Conservation (phyloP, 495 filamentous ascomycete genomes). For the Neurospora sp. region DNA sequence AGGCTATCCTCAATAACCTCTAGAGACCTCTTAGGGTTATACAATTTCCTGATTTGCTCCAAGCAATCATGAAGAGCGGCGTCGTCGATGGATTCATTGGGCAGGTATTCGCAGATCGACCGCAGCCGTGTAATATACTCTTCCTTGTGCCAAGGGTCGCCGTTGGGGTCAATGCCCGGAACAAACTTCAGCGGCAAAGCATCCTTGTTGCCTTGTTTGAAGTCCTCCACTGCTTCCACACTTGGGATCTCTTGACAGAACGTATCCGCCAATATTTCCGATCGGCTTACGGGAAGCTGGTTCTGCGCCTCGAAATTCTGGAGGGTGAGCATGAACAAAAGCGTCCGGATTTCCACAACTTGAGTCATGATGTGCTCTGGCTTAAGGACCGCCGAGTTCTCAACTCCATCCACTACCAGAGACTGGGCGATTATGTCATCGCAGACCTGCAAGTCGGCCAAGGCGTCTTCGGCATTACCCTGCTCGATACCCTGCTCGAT, state of each 20-base stretch:
- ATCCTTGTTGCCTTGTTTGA: constrained; percentile 3
- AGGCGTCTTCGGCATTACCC: neutral
- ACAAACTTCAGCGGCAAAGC: constrained; percentile 6
- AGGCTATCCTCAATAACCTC: neutral
- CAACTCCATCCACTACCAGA: neutral
- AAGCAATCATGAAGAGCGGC: neutral
- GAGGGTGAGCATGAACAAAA: constrained; percentile 10
- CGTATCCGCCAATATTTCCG: constrained; percentile 3
- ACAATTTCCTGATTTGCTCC: neutral
- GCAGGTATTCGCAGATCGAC: constrained; percentile 4
- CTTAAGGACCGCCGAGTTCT: neutral
- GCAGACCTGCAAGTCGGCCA: constrained; percentile 9
- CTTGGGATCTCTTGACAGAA: constrained; percentile 10
- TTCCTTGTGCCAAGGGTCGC: neutral
- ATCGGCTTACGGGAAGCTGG: constrained; percentile 1
- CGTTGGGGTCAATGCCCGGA: neutral
- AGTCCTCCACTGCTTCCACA: constrained; percentile 3
- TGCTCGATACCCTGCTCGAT: neutral
- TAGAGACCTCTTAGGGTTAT: neutral
- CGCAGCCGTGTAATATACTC: neutral
- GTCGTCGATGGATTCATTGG: neutral
- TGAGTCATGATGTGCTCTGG: constrained; percentile 5
- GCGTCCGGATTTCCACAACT: constrained; percentile 16
- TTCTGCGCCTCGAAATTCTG: neutral
- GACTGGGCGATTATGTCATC: constrained; percentile 8